Percentiles rank a stretch among this genome's conserved stretches.
Evolutionary conservation across 169 alveolate genomes (phyloP).

Genomic region (Ichthyophthirius multifiliis): DNA sequence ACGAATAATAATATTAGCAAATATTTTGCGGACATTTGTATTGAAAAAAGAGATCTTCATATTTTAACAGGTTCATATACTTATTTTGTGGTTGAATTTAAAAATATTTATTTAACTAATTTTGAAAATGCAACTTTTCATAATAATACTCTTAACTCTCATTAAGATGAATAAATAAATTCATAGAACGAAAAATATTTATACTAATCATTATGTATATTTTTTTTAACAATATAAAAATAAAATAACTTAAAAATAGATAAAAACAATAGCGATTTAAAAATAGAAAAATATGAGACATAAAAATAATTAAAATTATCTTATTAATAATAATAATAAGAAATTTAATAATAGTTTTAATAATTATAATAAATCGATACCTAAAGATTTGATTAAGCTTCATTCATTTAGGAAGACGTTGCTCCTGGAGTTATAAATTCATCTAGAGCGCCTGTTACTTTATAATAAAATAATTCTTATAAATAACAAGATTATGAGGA

Average conservation of each 20-base stretch:
- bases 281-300: neutral
- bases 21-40: neutral
- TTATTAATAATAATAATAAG: too few species aligned
- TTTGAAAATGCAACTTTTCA: neutral
- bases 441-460: too few species aligned
- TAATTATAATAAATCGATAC: too few species aligned
- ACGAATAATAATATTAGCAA: neutral
- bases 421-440: too few species aligned
- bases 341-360: too few species aligned
- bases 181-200: neutral
- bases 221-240: neutral
- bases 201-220: neutral
- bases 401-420: too few species aligned
- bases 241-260: neutral
- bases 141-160: neutral
- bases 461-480: too few species aligned
- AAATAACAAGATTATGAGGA: too few species aligned
- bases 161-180: neutral
- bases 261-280: neutral
- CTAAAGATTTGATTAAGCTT: too few species aligned
- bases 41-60: slow-evolving; percentile 3
- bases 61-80: neutral
- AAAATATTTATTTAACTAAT: neutral
- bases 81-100: neutral
- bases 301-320: too few species aligned